Base-by-base conservation (phyloP, 768 basidiomycete species). In the Psilocybe cyanescens region DNA sequence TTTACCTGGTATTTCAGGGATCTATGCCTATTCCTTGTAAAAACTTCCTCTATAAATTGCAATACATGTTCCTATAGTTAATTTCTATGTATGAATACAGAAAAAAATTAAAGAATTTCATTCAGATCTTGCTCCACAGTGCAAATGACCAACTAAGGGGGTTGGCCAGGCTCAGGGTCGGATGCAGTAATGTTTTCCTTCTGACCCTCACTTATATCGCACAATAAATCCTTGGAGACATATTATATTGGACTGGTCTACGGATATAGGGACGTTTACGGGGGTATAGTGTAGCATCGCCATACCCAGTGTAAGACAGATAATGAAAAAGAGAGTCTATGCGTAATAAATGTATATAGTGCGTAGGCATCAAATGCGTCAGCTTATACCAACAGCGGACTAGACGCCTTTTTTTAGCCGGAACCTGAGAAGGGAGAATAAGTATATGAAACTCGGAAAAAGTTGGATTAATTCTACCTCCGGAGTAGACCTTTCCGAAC, bases 401-500 rank as follows among this genome's bases (percentile, higher is more conserved):
- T 37, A 64, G 66, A 60, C 74, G 65, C 67, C 62, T 59, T 62
- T 67, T 68, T 76, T 79, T 81, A 83, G 73, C 81, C 80, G 68
- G 82, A 84, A 74, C 82, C 80, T 80, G 31, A 24, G 14, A 50
- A 24, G 35, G 28, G 57, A 55, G 55, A 28, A 28, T 63, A 14
- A 70, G 60, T 33, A 33, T 16, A 24, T 14, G 16, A 6, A 30
- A 29, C n/a, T 19, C n/a, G 14, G 44, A 49, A 24, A 11, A 30
- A 33, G 16, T 24, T 24, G 29, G 30, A 55, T 14, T n/a, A 45
- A n/a, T 77, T 81, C 63, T 76, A 89, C 92, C 94, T 83, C 94
- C 95, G 68, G 95, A 90, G 92, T 99, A 98, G 79, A 98, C 96
- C 87, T 97, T 97, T 88, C 96, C 95, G 81, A 99, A 98, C 86